A percentile compares a stretch with the other conserved stretches of the same genome.
phyloP scores from a whole-genome alignment of 179 eudicot genomes.

The Silene coronaria region DNA sequence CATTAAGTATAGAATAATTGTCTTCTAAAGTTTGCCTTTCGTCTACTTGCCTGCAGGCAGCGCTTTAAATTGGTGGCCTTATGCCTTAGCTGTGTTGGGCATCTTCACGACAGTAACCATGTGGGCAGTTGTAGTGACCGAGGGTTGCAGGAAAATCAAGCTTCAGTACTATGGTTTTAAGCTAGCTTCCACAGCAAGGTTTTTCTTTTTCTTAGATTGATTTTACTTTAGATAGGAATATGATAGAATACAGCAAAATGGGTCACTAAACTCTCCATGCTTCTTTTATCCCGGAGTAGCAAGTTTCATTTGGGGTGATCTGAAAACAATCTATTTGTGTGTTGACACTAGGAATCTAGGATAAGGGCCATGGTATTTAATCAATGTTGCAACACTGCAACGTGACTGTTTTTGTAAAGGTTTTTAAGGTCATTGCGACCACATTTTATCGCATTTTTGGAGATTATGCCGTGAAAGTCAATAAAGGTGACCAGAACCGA shows the following conservation, averaged over 20 bases:
- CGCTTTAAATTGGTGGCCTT: slow-evolving; percentile 65
- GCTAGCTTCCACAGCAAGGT: slow-evolving; percentile 93
- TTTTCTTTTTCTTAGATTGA: slow-evolving; percentile 12
- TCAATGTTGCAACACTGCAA: no score
- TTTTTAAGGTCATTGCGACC: no score
- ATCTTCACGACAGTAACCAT: slow-evolving; percentile 70
- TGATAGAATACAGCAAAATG: background rate
- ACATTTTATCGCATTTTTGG: no score
- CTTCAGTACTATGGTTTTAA: slow-evolving; percentile 92
- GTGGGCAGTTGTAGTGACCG: slow-evolving; percentile 95
- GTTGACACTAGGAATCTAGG: no score
- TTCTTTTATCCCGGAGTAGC: background rate
- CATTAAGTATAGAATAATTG: background rate
- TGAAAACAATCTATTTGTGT: no score
- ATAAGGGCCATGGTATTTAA: no score
- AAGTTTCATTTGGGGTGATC: no score
- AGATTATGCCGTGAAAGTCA: no score
- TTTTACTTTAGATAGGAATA: background rate
- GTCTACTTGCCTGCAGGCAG: slow-evolving; percentile 51
- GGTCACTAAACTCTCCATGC: background rate
- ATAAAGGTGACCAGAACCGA: no score
- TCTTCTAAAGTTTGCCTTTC: background rate
- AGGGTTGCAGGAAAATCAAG: slow-evolving; percentile 95
- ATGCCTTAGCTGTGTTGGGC: slow-evolving; percentile 58
- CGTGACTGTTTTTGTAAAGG: no score